Conservation (phyloP, 2,329 filamentous ascomycete genomes). For the Penicillium griseofulvum region DNA sequence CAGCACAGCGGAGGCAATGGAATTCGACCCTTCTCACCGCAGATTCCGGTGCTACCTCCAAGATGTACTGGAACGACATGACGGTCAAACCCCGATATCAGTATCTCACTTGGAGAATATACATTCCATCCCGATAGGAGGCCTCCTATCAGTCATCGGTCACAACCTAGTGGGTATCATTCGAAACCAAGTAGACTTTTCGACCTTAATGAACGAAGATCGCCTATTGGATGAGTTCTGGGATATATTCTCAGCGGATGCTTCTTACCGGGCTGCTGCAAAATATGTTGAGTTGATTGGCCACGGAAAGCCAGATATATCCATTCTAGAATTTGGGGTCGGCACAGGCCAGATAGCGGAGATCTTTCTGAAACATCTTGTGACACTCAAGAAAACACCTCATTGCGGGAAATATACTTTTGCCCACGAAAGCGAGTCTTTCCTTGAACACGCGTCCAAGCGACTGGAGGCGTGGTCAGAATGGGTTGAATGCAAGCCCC, state of each 20-base stretch:
- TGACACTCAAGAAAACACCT: background rate
- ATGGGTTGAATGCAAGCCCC: slow-evolving; percentile 5
- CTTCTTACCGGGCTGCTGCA: slow-evolving; percentile 8
- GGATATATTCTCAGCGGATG: background rate
- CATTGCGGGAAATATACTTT: slow-evolving; percentile 17
- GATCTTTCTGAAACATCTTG: slow-evolving; percentile 8
- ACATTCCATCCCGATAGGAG: slow-evolving; percentile 1
- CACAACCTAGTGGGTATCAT: slow-evolving; percentile 9
- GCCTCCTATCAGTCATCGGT: slow-evolving; percentile 11
- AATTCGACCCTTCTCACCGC: background rate
- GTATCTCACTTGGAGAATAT: background rate
- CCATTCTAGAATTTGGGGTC: slow-evolving; percentile 24
- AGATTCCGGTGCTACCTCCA: slow-evolving; percentile 9
- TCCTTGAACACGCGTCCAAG: background rate
- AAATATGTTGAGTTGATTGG: slow-evolving; percentile 19
- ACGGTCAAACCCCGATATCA: background rate
- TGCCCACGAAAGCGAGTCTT: background rate
- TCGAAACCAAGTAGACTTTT: background rate
- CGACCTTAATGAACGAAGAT: background rate
- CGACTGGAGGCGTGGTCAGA: slow-evolving; percentile 10
- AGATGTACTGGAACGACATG: background rate
- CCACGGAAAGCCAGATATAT: slow-evolving; percentile 23
- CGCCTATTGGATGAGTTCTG: background rate
- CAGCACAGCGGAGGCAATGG: background rate
- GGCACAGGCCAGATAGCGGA: slow-evolving; percentile 13